These are phyloP conservation scores for Puccinia brachypodii DNA, from an alignment of 1,284 basidiomycete genomes.

Conservation along the genomic window DNA sequence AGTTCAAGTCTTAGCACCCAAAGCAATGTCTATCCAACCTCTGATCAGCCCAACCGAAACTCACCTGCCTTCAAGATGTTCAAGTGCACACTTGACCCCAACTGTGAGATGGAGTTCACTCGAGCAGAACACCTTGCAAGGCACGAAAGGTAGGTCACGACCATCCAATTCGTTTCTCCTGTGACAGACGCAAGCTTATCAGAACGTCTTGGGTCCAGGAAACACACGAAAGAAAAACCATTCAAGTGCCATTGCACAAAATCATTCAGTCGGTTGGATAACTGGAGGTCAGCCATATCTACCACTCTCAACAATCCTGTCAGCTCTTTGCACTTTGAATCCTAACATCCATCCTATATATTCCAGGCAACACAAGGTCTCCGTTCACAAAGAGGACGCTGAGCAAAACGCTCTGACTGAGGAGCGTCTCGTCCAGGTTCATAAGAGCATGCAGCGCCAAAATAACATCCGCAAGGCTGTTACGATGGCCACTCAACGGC, in stretches of 20 bases:
- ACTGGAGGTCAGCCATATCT: constrained; percentile 38
- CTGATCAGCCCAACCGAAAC: background rate
- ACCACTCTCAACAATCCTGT: background rate
- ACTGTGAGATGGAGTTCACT: constrained; percentile 43
- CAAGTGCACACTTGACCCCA: constrained; percentile 41
- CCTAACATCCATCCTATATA: background rate
- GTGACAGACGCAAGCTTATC: background rate
- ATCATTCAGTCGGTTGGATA: constrained; percentile 43
- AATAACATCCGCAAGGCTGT: constrained; percentile 25
- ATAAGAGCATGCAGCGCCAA: constrained; percentile 44
- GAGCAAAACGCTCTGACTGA: constrained; percentile 29
- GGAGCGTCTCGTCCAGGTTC: constrained; percentile 26
- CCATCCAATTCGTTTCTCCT: background rate
- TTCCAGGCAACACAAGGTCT: constrained; percentile 39
- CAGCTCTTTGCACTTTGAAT: background rate
- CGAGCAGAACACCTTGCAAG: constrained; percentile 44
- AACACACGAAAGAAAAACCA: constrained; percentile 43
- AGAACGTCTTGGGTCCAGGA: background rate
- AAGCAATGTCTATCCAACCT: background rate
- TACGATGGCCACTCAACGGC: constrained; percentile 12
- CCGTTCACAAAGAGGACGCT: constrained; percentile 25
- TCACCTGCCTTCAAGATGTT: constrained; percentile 42
- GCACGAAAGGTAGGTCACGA: constrained; percentile 36
- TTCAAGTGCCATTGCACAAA: constrained; percentile 45
- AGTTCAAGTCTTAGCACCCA: background rate